Base-by-base conservation (phyloP, 2,329 filamentous ascomycete genomes). In the Talaromyces rugulosus region DNA sequence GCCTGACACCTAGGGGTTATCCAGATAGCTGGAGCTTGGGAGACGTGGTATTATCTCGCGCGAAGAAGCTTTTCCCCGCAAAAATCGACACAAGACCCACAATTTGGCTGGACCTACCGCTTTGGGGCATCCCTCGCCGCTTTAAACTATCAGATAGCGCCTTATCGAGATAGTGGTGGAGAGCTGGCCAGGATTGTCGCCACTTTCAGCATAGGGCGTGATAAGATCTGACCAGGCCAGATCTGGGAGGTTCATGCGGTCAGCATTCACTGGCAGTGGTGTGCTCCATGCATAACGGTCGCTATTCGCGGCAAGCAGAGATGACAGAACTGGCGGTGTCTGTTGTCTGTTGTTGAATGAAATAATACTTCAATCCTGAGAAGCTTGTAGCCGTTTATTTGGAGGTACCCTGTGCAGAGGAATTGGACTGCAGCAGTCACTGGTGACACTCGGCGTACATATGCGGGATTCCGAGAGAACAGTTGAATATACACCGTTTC, bases 161-260 rank as follows among this genome's bases (percentile, higher is more conserved):
- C 44, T 23, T 47, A 47, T 47, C 44, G 23, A 9, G 44, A 47
- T 47, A 47, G 11, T n/a, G 18, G 44, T 47, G 44, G 44, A 47
- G 44, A 47, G 18, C 44, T 47, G 44, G 44, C 44, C 44, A n/a
- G 4, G 44, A 27, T 27, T 27, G 18, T 47, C 8, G 18, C 44
- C 44, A 12, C 11, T 47, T 47, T 27, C 18, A 47, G n/a, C 44
- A 27, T 47, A 18, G 44, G 44, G 8, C 44, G 12, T 11, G 53
- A 56, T 57, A 53, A 52, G 54, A 33, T 16, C 27, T 16, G 34
- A 44, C 51, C 50, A 59, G 56, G 50, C 61, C 57, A 44, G 42
- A 62, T 62, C 40, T 11, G 61, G 61, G 61, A 62, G 61, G 61
- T 59, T 59, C 61, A 62, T 50, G 56, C 61, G 61, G 42, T 18